Base-by-base conservation (phyloP, 495 filamentous ascomycete species). In the Lasiosphaeria hispida region DNA sequence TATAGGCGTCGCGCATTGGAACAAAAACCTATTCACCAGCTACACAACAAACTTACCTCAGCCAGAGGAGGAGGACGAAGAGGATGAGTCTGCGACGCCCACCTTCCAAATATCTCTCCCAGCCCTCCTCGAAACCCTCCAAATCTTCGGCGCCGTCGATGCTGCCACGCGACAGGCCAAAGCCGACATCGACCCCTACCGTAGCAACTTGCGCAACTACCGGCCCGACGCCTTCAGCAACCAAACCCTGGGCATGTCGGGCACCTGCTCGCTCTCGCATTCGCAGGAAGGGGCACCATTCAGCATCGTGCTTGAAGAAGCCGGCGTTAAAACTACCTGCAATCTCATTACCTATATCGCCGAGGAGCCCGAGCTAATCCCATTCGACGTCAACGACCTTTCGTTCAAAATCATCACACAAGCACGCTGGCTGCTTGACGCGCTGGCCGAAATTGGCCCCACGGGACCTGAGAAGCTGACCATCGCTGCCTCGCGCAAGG, bases 391-490 rank as follows among this genome's bases (percentile, higher is more conserved):
- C 38, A 84, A 92, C 40, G 80, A 84, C 38, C 79, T 96, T 5
- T 80, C 85, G 38, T 88, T 94, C 76, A 98, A 98, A 63, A 90
- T 96, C 53, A 97, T 98, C 71, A 96, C 95, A 86, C 87, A 88
- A 53, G 83, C 89, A 35, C 81, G 82, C 53, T 92, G 85, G 83
- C 80, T 97, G 11, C 81, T 91, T 51, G 91, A 96, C 69, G 87
- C 89, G n/a, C 79, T 96, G 61, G 81, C 79, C 15, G 92, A 97
- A 70, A 81, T 97, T 5, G 83, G 84, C n/a, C 85, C 87, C 0
- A 86, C 90, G 10, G 80, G 72, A 37, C 91, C 89, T 0, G 80
- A 70, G 44, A 79, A 59, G 14, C 68, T 81, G 52, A 87, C 81
- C 47, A 78, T 96, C 23, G 78, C 80, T 8, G 86, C 88, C 13